Base-by-base conservation (phyloP, 2,329 filamentous ascomycete genomes). In the Fusarium compactum region DNA sequence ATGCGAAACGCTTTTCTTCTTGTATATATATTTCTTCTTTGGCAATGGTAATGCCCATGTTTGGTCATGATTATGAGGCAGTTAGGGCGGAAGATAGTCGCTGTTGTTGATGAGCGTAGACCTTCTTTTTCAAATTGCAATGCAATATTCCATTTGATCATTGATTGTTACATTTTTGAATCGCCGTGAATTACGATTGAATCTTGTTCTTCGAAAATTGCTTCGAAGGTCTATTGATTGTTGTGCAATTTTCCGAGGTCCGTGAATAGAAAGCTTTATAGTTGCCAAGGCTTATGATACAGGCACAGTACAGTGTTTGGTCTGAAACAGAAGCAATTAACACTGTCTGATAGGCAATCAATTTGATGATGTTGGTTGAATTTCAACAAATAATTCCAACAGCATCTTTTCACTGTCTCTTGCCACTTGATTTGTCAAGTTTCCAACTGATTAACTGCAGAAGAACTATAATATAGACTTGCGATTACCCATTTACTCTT, bases 331-430 rank as follows among this genome's bases (percentile, higher is more conserved):
- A 10, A 18, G 14, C 12, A 25, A 48, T 24, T 45, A 43, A 43
- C 69, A 74, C 72, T 63, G 72, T 74, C 59, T 41, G 11, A 18
- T 61, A 46, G 22, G 32, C 38, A 73, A 61, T 62, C 70, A 57
- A 70, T 62, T 73, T 63, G 48, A 61, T 32, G 41, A 47, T 34
- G 27, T 67, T 62, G 48, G 57, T 51, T 30, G 44, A 43, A 53
- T 12, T 69, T 52, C 53, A 50, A 51, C 34, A 70, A 62, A 58
- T 51, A 46, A 63, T 71, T 62, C 52, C 44, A 65, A 46, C 61
- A 58, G 34, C 30, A 25, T 50, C 24, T 59, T 53, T 48, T 48
- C 16, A 22, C 24, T 41, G 18, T n/a, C 34, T 40, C 18, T 25
- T 45, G 58, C 44, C 14, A 46, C 34, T 45, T 47, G 20, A 44